A percentile compares a stretch with the other conserved stretches of the same genome.
Conservation (phyloP, 345 rosid species). For the Eucalyptus coolabah region DNA sequence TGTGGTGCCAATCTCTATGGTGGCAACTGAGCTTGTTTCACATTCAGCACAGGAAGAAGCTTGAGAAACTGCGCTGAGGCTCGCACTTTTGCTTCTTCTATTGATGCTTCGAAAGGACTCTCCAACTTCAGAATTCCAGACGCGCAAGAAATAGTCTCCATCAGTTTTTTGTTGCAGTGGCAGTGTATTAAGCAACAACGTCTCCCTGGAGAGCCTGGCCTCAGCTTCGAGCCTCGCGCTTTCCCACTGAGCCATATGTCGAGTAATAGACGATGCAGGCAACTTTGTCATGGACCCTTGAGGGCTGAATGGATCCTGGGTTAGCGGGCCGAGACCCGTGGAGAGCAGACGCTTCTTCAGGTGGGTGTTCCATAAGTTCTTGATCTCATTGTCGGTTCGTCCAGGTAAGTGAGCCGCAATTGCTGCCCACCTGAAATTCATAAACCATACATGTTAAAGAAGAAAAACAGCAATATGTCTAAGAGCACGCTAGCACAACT, state of each 20-base stretch:
- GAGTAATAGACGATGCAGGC: constrained; percentile 55
- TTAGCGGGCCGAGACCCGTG: constrained; percentile 78
- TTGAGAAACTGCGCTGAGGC: constrained; percentile 34
- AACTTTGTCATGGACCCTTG: constrained; percentile 21
- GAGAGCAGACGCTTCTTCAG: constrained; percentile 69
- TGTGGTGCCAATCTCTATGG: background rate
- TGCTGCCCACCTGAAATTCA: constrained; percentile 72
- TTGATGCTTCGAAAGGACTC: constrained; percentile 50
- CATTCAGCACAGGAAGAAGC: constrained; percentile 42
- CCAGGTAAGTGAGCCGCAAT: constrained; percentile 90
- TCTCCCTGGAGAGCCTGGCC: constrained; percentile 70
- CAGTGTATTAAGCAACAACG: constrained; percentile 29
- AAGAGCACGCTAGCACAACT: background rate
- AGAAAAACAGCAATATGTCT: background rate
- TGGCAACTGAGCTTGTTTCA: constrained; percentile 25
- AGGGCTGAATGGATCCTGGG: constrained; percentile 52
- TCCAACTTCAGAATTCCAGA: constrained; percentile 91
- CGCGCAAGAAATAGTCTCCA: constrained; percentile 57
- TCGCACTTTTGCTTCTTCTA: background rate
- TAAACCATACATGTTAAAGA: background rate
- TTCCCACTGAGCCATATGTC: constrained; percentile 99
- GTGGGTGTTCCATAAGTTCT: constrained; percentile 97
- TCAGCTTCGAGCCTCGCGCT: constrained; percentile 95
- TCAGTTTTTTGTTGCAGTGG: constrained; percentile 5
- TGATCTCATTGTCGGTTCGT: constrained; percentile 91